These are phyloP conservation scores for Galeopsis tetrahit DNA, from an alignment of 257 asterid genomes.

Conservation along the genomic window DNA sequence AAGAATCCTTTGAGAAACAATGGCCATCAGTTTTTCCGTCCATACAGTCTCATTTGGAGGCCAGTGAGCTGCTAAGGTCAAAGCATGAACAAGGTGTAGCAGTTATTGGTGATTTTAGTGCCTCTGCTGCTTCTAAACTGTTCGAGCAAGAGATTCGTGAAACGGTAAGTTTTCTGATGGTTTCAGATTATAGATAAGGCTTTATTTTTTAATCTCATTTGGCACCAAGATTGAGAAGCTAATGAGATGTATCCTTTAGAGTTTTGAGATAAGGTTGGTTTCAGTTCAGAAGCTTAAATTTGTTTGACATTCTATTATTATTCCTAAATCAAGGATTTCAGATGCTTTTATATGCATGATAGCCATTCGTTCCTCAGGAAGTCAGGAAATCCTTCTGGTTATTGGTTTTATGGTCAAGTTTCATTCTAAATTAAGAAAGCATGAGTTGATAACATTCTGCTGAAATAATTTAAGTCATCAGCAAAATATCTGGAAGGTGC, in stretches of 20 bases:
- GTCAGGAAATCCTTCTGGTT: no score
- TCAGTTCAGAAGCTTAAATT: constrained; percentile 6
- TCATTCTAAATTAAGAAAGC: not conserved
- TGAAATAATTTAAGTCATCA: not conserved
- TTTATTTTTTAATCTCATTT: constrained; percentile 21
- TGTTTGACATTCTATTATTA: not conserved
- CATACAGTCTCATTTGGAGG: constrained; percentile 49
- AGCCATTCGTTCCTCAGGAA: not conserved
- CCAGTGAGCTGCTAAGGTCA: constrained; percentile 54
- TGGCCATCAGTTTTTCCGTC: constrained; percentile 67
- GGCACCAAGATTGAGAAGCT: constrained; percentile 16
- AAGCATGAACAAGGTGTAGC: constrained; percentile 56
- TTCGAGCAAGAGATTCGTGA: constrained; percentile 97
- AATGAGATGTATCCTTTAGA: constrained; percentile 19
- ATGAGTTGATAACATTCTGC: constrained; percentile 6
- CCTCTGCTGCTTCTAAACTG: constrained; percentile 85
- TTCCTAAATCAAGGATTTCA: constrained; percentile 11
- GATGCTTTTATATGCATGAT: constrained; percentile 13
- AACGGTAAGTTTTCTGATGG: constrained; percentile 56
- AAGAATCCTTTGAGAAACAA: constrained; percentile 71
- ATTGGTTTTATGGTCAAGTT: not conserved
- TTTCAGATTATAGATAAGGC: constrained; percentile 18
- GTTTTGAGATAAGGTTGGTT: constrained; percentile 16
- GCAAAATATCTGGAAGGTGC: constrained; percentile 1
- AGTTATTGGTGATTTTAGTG: constrained; percentile 75